These are phyloP conservation scores for Leucosporidium yakuticum DNA, from an alignment of 768 basidiomycete species.

Conservation along the genomic window DNA sequence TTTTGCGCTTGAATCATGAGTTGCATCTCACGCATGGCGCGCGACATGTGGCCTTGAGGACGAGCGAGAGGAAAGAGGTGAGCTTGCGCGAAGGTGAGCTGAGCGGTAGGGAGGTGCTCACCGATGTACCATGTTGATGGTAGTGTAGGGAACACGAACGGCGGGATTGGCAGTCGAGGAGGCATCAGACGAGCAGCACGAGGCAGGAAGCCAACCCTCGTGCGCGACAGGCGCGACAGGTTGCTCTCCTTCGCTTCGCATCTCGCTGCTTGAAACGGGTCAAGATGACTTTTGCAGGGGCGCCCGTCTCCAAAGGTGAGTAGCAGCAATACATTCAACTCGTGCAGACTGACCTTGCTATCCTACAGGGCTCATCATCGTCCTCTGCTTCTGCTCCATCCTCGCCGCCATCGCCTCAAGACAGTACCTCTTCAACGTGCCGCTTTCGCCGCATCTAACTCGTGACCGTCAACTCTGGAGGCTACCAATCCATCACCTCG, in stretches of 20 bases:
- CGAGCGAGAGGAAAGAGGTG: background rate
- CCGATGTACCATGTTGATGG: conserved; percentile 34
- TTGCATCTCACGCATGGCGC: conserved; percentile 37
- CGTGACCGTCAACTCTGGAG: conserved; percentile 70
- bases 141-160: conserved; percentile 30
- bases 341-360: background rate
- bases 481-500: conserved; percentile 63
- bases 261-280: background rate
- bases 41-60: conserved; percentile 25
- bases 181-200: conserved; percentile 1
- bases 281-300: conserved; percentile 24
- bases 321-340: background rate
- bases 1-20: conserved; percentile 47
- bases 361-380: conserved; percentile 10
- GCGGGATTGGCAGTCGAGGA: conserved; percentile 11
- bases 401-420: conserved; percentile 15
- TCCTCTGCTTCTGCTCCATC: background rate
- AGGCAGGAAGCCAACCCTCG: background rate
- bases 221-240: background rate
- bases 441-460: conserved; percentile 25
- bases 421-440: conserved; percentile 24
- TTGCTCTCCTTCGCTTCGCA: background rate
- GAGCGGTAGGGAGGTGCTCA: background rate
- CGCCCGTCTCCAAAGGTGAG: conserved; percentile 29
- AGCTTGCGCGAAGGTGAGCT: background rate